Percentiles rank a stretch among this genome's conserved stretches.
These are phyloP conservation scores for Malassezia equina DNA, from an alignment of 1,284 basidiomycete species.

Conservation along the genomic window DNA sequence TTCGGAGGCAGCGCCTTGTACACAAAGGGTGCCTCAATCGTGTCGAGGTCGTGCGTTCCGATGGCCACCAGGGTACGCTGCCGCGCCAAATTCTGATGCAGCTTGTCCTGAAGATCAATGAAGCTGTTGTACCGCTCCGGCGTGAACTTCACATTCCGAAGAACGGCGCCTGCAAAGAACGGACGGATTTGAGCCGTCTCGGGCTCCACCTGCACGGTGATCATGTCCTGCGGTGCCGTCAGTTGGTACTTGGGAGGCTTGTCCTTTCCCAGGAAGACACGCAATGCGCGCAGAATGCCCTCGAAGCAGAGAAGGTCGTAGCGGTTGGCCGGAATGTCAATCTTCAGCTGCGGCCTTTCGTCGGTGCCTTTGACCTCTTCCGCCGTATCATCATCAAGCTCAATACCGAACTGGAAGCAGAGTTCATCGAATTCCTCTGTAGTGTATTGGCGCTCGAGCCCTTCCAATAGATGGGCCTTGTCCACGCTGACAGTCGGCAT, in stretches of 20 bases:
- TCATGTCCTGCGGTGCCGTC: slow-evolving; percentile 24
- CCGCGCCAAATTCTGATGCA: slow-evolving; percentile 90
- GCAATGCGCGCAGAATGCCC: slow-evolving; percentile 78
- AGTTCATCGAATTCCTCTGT: slow-evolving; percentile 79
- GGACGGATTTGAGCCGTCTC: slow-evolving; percentile 61
- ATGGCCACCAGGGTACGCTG: slow-evolving; percentile 85
- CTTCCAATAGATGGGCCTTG: slow-evolving; percentile 83
- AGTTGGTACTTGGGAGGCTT: slow-evolving; percentile 53
- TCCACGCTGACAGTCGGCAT: slow-evolving; percentile 95
- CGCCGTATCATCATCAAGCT: slow-evolving; percentile 96
- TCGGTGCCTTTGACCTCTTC: slow-evolving; percentile 64
- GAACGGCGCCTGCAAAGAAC: slow-evolving; percentile 77
- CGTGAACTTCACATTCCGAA: slow-evolving; percentile 79
- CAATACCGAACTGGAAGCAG: slow-evolving; percentile 93
- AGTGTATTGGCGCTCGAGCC: slow-evolving; percentile 70
- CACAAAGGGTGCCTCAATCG: slow-evolving; percentile 70
- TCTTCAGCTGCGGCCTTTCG: slow-evolving; percentile 90
- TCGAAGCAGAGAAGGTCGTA: slow-evolving; percentile 97
- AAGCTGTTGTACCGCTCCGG: slow-evolving; percentile 84
- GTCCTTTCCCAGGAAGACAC: slow-evolving; percentile 69
- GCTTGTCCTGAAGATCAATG: slow-evolving; percentile 92
- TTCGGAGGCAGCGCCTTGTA: slow-evolving; percentile 83
- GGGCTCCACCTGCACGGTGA: slow-evolving; percentile 26
- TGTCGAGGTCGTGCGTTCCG: slow-evolving; percentile 93
- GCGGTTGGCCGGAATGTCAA: slow-evolving; percentile 91